Conservation (phyloP, 1,284 basidiomycete species). For the Leccinum ambiguum region DNA sequence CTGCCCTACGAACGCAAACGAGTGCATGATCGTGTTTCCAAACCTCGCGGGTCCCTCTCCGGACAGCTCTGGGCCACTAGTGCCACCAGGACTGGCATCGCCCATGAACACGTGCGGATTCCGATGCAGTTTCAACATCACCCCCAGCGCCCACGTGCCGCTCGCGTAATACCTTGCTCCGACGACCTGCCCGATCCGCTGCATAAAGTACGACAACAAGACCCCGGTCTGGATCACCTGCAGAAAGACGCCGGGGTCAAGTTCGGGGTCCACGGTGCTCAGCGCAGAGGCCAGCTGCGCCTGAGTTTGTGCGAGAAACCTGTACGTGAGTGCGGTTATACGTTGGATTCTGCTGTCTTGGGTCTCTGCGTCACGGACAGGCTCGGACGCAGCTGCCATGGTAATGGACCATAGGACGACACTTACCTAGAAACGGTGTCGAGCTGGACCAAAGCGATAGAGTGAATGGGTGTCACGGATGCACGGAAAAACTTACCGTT, state of each 20-base stretch:
- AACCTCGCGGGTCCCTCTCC: neutral
- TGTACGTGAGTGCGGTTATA: slow-evolving; percentile 13
- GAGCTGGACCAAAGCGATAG: neutral
- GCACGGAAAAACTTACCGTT: no score
- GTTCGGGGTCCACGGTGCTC: slow-evolving; percentile 18
- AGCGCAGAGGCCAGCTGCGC: slow-evolving; percentile 25
- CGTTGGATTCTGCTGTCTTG: slow-evolving; percentile 4
- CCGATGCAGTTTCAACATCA: slow-evolving; percentile 38
- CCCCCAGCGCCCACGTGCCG: slow-evolving; percentile 38
- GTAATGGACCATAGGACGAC: slow-evolving; percentile 5
- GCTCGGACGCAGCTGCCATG: slow-evolving; percentile 25
- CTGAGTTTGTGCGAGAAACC: slow-evolving; percentile 34
- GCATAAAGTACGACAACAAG: slow-evolving; percentile 45
- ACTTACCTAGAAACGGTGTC: no score
- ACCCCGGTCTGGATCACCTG: slow-evolving; percentile 49
- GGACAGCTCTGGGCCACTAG: neutral
- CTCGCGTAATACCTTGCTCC: slow-evolving; percentile 46
- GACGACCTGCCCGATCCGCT: slow-evolving; percentile 38
- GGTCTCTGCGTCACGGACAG: slow-evolving; percentile 12
- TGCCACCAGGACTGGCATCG: neutral
- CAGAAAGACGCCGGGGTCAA: slow-evolving; percentile 33
- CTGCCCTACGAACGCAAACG: slow-evolving; percentile 13
- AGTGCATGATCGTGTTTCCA: neutral
- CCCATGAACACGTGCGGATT: neutral
- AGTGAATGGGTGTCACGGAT: no score